Conservation (phyloP, 176 grass and related monocot genomes). For the Lolium multiflorum region DNA sequence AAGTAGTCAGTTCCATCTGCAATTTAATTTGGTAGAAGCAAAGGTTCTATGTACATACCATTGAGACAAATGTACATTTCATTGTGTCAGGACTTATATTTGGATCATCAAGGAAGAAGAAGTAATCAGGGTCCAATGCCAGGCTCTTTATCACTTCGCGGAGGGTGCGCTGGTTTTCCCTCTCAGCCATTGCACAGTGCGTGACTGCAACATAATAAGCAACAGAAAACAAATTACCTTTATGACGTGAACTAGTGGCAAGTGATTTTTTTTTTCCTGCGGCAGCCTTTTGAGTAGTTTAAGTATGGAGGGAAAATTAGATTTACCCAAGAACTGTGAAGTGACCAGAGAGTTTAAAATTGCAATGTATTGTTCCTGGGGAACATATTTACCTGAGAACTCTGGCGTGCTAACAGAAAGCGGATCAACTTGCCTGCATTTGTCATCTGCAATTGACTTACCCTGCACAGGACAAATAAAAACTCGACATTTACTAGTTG, state of each 20-base stretch:
- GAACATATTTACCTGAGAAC: slow-evolving; percentile 13
- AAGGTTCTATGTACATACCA: slow-evolving; percentile 9
- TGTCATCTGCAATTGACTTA: background rate
- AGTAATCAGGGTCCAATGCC: background rate
- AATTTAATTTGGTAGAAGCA: background rate
- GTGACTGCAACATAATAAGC: background rate
- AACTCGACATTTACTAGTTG: background rate
- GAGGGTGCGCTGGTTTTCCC: background rate
- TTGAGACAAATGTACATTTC: background rate
- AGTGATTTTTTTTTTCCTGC: background rate
- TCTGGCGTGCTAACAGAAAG: background rate
- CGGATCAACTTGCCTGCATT: background rate
- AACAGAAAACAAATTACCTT: background rate
- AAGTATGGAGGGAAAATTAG: background rate
- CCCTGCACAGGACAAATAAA: background rate
- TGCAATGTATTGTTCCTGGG: background rate
- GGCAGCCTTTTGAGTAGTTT: background rate
- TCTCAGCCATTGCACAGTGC: background rate
- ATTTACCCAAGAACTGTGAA: background rate
- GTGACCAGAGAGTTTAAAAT: background rate
- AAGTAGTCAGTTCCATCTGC: background rate
- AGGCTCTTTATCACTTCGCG: background rate
- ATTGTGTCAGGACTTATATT: background rate
- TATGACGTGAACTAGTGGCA: background rate
- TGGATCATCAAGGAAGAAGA: background rate